phyloP scores from a whole-genome alignment of 345 rosid genomes.

The Erodium maritimum region DNA sequence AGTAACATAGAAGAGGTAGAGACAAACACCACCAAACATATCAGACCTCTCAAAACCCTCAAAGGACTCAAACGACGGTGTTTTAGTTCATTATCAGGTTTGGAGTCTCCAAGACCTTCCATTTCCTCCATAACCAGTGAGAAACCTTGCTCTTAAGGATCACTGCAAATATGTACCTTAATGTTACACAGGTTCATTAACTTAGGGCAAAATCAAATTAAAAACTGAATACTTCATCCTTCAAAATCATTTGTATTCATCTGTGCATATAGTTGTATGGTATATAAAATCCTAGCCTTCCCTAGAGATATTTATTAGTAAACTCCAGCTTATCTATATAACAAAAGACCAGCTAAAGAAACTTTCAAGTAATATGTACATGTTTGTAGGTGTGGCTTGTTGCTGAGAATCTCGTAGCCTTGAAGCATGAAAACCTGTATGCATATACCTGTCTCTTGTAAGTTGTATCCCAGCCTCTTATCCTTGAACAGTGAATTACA shows the following conservation, averaged over 20 bases:
- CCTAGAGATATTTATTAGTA: too few species aligned
- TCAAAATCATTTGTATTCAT: background rate
- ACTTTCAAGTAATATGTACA: too few species aligned
- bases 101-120: constrained; percentile 35
- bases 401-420: background rate
- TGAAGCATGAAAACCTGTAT: background rate
- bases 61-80: constrained; percentile 48
- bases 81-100: constrained; percentile 28
- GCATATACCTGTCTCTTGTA: background rate
- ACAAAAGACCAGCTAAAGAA: background rate
- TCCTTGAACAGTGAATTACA: background rate
- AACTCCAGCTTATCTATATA: too few species aligned
- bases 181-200: background rate
- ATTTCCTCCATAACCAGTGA: constrained; percentile 20
- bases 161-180: background rate
- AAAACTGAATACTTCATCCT: background rate
- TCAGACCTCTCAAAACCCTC: constrained; percentile 49
- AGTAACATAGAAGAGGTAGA: constrained; percentile 63
- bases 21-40: constrained; percentile 48
- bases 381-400: background rate
- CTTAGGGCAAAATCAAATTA: background rate
- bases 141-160: background rate
- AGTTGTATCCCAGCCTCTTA: background rate
- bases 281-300: background rate
- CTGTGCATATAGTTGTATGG: background rate